Percentiles rank a stretch among this genome's conserved stretches.
Conservation (phyloP, 2,329 filamentous ascomycete species). For the Aspergillus pseudonomiae region DNA sequence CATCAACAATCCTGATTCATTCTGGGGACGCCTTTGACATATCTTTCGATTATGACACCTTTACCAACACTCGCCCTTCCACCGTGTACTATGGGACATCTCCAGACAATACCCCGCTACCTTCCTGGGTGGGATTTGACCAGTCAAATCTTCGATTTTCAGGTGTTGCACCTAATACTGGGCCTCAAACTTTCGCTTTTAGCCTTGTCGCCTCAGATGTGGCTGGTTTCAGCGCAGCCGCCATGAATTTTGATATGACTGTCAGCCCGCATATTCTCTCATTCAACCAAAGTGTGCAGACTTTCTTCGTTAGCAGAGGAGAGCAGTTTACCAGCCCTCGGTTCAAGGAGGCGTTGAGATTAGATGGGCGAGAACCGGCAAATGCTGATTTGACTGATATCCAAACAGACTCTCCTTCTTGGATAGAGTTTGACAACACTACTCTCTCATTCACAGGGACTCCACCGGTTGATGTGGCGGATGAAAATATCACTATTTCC, state of each 20-base stretch:
- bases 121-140: slow-evolving; percentile 83
- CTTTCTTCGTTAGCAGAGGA: slow-evolving; percentile 61
- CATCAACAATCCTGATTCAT: slow-evolving; percentile 42
- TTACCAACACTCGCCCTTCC: slow-evolving; percentile 58
- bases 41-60: slow-evolving; percentile 70
- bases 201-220: slow-evolving; percentile 78
- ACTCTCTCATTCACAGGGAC: slow-evolving; percentile 68
- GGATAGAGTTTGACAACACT: slow-evolving; percentile 67
- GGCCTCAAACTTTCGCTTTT: slow-evolving; percentile 73
- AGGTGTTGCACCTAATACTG: slow-evolving; percentile 69
- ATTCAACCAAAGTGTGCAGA: slow-evolving; percentile 61
- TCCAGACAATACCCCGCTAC: slow-evolving; percentile 76
- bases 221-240: slow-evolving; percentile 71
- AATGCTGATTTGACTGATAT: slow-evolving; percentile 56
- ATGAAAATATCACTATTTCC: slow-evolving; percentile 64
- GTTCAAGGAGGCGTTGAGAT: slow-evolving; percentile 55
- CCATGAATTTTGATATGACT: slow-evolving; percentile 69
- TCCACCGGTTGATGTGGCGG: slow-evolving; percentile 60
- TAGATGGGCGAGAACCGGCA: slow-evolving; percentile 60
- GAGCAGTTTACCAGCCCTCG: slow-evolving; percentile 56
- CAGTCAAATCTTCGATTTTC: slow-evolving; percentile 65
- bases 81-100: slow-evolving; percentile 77
- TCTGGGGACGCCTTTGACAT: slow-evolving; percentile 62
- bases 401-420: slow-evolving; percentile 62
- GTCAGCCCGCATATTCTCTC: slow-evolving; percentile 72